A percentile compares a stretch with the other conserved stretches of the same genome.
phyloP scores from a whole-genome alignment of 148 eudicot genomes.

The Bassia scoparia region DNA sequence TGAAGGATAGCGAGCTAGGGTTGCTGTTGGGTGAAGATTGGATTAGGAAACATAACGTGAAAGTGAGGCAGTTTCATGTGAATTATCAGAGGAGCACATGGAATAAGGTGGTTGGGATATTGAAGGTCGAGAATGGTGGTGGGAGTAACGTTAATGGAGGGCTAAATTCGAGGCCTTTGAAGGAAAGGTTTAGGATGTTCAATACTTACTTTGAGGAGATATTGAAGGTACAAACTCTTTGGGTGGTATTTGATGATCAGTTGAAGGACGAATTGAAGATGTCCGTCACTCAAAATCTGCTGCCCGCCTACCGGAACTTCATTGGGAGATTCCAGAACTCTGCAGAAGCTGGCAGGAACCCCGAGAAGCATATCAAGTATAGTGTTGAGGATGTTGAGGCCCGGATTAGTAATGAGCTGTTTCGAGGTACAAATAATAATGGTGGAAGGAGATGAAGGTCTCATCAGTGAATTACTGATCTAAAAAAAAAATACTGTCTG shows the following conservation, averaged over 20 bases:
- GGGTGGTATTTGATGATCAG: constrained; percentile 84
- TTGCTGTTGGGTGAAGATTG: constrained; percentile 82
- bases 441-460: constrained; percentile 30
- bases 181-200: constrained; percentile 76
- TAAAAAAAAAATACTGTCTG: not conserved
- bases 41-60: constrained; percentile 67
- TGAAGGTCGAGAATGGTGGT: constrained; percentile 55
- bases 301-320: constrained; percentile 68
- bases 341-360: constrained; percentile 60
- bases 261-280: constrained; percentile 69
- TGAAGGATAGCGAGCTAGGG: constrained; percentile 73
- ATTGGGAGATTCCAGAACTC: constrained; percentile 53
- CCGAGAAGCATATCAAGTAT: constrained; percentile 69
- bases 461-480: constrained; percentile 1
- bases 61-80: constrained; percentile 64
- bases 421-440: constrained; percentile 43
- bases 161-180: constrained; percentile 40
- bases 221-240: constrained; percentile 56
- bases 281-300: constrained; percentile 42
- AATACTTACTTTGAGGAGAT: constrained; percentile 67
- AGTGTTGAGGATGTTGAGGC: constrained; percentile 69
- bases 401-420: constrained; percentile 59
- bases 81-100: constrained; percentile 84
- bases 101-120: constrained; percentile 64
- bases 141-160: constrained; percentile 32